Conservation (phyloP, 495 filamentous ascomycete species). For the Sporormia fimetaria region DNA sequence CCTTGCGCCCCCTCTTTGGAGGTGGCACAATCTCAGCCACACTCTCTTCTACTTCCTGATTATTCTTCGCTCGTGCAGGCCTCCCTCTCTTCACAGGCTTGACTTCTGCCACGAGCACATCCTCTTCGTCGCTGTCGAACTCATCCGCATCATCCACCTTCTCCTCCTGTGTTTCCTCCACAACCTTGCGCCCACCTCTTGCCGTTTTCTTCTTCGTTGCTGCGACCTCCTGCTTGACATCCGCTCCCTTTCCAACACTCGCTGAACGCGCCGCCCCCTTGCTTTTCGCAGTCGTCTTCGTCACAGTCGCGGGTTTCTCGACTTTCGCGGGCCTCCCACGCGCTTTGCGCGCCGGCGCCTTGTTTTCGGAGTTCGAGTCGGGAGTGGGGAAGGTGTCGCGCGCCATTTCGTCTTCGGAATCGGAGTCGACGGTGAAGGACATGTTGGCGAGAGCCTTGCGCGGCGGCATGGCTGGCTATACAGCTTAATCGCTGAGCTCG, state of each 20-base stretch:
- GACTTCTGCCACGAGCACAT: constrained; percentile 28
- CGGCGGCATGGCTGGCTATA: constrained; percentile 46
- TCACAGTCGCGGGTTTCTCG: constrained; percentile 15
- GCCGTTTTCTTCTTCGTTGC: constrained; percentile 27
- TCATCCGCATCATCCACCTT: constrained; percentile 42
- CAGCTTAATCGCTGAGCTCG: too few species aligned
- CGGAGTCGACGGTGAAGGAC: constrained; percentile 54
- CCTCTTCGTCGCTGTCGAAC: constrained; percentile 33
- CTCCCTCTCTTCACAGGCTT: constrained; percentile 25
- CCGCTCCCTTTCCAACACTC: constrained; percentile 18
- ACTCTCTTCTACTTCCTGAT: constrained; percentile 17
- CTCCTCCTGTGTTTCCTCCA: constrained; percentile 43
- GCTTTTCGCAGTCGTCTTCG: constrained; percentile 11
- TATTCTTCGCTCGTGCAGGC: constrained; percentile 21
- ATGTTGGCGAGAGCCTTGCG: constrained; percentile 43
- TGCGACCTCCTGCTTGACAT: constrained; percentile 18
- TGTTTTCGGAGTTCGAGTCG: constrained; percentile 28
- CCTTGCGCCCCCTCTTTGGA: constrained; percentile 21
- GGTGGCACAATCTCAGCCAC: constrained; percentile 23
- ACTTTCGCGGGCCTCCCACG: constrained; percentile 15
- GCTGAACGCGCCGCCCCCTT: constrained; percentile 24
- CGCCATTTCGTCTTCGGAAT: constrained; percentile 49
- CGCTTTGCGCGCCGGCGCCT: constrained; percentile 21
- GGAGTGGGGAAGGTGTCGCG: constrained; percentile 33
- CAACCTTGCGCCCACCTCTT: constrained; percentile 34